Conservation (phyloP, 169 alveolate genomes). For the Cystoisospora suis region DNA sequence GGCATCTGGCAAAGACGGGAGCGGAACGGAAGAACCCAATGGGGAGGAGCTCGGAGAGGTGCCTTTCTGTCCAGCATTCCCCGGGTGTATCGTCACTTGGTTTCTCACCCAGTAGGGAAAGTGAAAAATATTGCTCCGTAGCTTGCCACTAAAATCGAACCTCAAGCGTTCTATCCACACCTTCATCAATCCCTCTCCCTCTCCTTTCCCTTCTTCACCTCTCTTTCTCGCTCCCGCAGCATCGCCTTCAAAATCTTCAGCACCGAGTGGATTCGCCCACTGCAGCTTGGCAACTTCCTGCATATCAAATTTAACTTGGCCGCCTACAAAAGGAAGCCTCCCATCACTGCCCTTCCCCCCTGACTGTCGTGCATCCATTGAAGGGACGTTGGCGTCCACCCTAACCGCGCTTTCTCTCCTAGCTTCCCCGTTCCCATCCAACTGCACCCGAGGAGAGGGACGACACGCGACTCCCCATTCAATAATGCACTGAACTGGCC, state of each 20-base stretch:
- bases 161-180: conserved; percentile 53
- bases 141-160: conserved; percentile 63
- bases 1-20: not conserved
- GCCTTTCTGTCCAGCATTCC: no score
- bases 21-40: not conserved
- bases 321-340: not conserved
- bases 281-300: conserved; percentile 62
- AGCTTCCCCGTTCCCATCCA: not conserved
- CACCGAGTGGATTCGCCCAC: conserved; percentile 69
- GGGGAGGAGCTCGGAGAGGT: not conserved
- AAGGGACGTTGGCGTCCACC: not conserved
- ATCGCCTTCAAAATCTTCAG: conserved; percentile 33
- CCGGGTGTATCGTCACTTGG: no score
- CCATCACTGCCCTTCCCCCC: not conserved
- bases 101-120: not conserved
- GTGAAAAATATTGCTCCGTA: conserved; percentile 40
- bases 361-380: not conserved
- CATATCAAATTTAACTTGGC: not conserved
- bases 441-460: not conserved
- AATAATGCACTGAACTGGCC: no score
- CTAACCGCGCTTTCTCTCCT: no score
- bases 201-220: conserved; percentile 2
- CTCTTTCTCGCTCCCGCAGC: no score
- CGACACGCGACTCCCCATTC: not conserved
- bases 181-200: not conserved